Evolutionary conservation across 257 asterid genomes (phyloP), one percentile per base, ranked within the genome.

Genomic region (Plantago major): DNA sequence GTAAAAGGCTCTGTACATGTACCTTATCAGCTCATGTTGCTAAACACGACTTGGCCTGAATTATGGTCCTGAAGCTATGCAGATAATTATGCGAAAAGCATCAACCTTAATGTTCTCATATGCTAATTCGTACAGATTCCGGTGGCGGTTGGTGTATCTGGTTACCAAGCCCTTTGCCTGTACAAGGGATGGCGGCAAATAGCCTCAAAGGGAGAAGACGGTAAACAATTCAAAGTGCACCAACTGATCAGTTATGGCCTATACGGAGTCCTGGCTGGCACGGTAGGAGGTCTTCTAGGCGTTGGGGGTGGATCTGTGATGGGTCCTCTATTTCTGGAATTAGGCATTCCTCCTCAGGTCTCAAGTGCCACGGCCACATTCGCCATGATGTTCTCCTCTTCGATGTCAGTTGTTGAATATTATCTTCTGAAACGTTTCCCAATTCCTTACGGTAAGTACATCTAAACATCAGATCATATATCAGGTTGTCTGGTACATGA

Each of bases 311-410:
- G 99, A 66, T 92, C 89, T 55, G 80, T 82, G 71, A 82, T 82
- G 89, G 86, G 86, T 7, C 89, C 89, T 0, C 78, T 82, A 18
- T 82, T 82, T 67, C 62, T 82, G 46, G 89, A 82, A 75, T 71
- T 82, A 7, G 88, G 88, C 10, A 62, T 82, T 57, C 85, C 88
- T 66, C 88, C 88, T 42, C 98, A 91, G 84, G 98, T 85, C 56
- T 89, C 99, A 63, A 92, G 99, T 83, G 97, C 99, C 42, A 92
- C 99, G 0, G 97, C 99, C 55, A 89, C 99, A 58, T 92, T 83
- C 65, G 96, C 96, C 63, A 92, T 92, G 99, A 84, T 84, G 97
- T 92, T 92, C 82, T 92, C 99, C 47, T 86, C 99, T 30, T 92
- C 99, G 3, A 92, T 92, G 99, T 92, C 99, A 7, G 99, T 92